phyloP scores from a whole-genome alignment of 2,329 filamentous ascomycete genomes.

The Fusarium odoratissimum region DNA sequence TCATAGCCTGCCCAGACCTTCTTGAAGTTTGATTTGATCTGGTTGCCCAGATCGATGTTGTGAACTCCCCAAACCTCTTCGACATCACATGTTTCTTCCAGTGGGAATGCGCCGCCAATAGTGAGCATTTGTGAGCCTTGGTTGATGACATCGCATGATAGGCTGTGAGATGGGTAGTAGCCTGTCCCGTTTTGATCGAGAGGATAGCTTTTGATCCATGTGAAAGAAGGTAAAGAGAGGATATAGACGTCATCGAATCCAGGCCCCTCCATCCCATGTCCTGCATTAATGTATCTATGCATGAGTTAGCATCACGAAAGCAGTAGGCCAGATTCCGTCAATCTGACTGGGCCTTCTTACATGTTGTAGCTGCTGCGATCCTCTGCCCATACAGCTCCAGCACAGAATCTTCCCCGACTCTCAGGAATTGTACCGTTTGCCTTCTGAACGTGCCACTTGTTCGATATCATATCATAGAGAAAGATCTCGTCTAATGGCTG shows the following conservation, averaged over 20 bases:
- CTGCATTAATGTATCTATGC: not conserved
- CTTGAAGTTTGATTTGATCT: not conserved
- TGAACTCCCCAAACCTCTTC: conserved; percentile 1
- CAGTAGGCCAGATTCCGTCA: rapidly evolving
- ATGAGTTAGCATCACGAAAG: not conserved
- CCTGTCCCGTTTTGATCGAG: conserved; percentile 4
- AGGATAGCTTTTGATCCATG: conserved; percentile 8
- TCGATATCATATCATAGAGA: conserved; percentile 1
- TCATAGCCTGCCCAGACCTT: conserved; percentile 6
- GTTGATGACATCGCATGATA: not conserved
- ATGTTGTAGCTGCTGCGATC: conserved; percentile 8
- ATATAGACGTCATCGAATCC: conserved; percentile 5
- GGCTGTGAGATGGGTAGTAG: not conserved
- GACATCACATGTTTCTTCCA: not conserved
- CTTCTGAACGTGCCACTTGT: not conserved
- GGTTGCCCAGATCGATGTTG: not conserved
- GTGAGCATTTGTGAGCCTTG: conserved; percentile 1
- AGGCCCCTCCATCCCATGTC: not conserved
- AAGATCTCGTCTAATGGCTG: not conserved
- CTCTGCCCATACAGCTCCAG: not conserved
- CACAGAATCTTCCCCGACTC: not conserved
- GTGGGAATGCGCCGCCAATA: not conserved
- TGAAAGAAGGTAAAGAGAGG: not conserved
- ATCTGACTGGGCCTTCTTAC: not conserved
- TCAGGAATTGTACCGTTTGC: not conserved